Conservation (phyloP, 2,329 filamentous ascomycete species). For the Leptographium wingfieldii region DNA sequence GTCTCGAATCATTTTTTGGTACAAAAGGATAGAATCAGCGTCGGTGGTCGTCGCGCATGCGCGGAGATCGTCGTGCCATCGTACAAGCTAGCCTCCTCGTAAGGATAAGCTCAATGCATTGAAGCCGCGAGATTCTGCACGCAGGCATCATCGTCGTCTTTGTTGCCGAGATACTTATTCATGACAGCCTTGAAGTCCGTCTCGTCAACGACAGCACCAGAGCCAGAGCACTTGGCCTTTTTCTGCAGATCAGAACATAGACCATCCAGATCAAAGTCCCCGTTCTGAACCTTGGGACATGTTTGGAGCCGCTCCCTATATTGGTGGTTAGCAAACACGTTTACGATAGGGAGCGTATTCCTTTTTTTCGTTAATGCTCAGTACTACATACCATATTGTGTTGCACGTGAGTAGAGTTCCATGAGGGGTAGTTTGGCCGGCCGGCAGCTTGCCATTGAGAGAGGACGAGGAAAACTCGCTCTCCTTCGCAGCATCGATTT, state of each 20-base stretch:
- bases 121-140: not conserved
- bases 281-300: constrained; percentile 76
- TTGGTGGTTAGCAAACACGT: constrained; percentile 1
- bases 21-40: not conserved
- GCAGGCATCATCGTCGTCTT: constrained; percentile 11
- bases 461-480: constrained; percentile 30
- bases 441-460: constrained; percentile 6
- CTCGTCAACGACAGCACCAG: constrained; percentile 78
- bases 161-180: constrained; percentile 46
- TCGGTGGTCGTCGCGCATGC: not conserved
- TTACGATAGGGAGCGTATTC: not conserved
- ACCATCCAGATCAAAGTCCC: constrained; percentile 86
- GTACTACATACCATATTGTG: constrained; percentile 70
- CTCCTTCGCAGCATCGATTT: constrained; percentile 66
- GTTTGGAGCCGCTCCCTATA: constrained; percentile 78
- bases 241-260: constrained; percentile 86
- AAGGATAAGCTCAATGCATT: not conserved
- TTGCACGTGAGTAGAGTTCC: constrained; percentile 59
- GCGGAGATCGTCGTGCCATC: not conserved
- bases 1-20: not conserved
- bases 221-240: constrained; percentile 91
- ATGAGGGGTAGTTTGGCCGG: not conserved
- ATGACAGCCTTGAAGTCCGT: constrained; percentile 76
- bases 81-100: not conserved
- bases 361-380: not conserved